Base-by-base conservation (phyloP, 495 filamentous ascomycete genomes). In the Aspergillus homomorphus region DNA sequence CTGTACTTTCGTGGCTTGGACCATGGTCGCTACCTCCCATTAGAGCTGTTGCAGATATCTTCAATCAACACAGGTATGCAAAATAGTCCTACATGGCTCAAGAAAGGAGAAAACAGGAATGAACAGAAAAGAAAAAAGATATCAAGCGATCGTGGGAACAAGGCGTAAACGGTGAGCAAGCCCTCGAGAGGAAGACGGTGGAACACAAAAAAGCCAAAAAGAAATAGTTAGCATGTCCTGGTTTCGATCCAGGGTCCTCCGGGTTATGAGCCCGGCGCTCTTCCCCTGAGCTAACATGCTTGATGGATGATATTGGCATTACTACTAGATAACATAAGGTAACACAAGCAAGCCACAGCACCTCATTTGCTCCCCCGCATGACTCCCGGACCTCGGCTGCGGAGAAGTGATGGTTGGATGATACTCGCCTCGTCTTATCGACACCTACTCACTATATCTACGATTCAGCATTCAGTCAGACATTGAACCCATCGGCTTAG, bases 341-440 rank as follows among this genome's bases (percentile, higher is more conserved):
- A 28, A 28, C 26, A 28, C 26, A 28, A n/a, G 7, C 22, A 1
- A 24, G 4, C 20, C 21, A 28, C 2, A 24, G n/a, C 1, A 1
- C 20, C 22, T 14, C 20, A 15, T 44, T 45, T 19, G 42, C 19
- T 22, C 46, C 73, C 68, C 71, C 71, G 66, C 73, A 59, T 45
- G 44, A 59, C 52, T 56, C 56, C 38, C 65, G 69, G 69, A 70
- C 69, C 72, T 73, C 71, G 73, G 73, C 49, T 69, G 69, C 61
- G 65, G 66, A 59, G 67, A 30, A 50, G 22, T n/a, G 22, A 23
- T 38, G 33, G 4, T 9, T 14, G 12, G 26, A 30, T 30, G 26
- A 30, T 10, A 30, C 33, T 38, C 33, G 12, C 26, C 9, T 4
- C 26, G 9, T 28, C 26, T 28, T 28, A 28, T n/a, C n/a, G n/a